Evolutionary conservation across 768 basidiomycete genomes (phyloP), one percentile per base, ranked within the genome.

Genomic region (Lactifluus hygrophoroides): DNA sequence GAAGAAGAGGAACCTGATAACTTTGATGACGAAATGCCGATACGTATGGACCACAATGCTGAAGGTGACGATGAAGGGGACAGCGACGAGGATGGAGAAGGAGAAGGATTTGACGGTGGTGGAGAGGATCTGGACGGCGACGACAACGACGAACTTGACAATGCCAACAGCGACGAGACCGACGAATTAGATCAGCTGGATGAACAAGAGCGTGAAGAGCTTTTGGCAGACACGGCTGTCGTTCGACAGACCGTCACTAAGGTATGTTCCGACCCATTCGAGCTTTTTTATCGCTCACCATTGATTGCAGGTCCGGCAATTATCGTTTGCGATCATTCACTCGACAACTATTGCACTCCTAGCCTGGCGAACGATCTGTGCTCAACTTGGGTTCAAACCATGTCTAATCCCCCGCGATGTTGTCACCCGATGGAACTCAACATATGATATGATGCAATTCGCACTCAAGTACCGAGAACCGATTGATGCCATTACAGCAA

Each of bases 341-440:
- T 71, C 64, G 0, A 54, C 67, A 1, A 67, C 66, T 0, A 28
- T 61, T 2, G 51, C 66, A 0, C 60, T 68, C 5, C 71, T 68
- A 0, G 38, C 35, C 0, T 73, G 71, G 69, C 32, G 44, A 0
- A 1, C 9, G 0, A 38, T 49, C 3, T 42, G 65, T 9, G 28
- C 34, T 0, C 16, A 58, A 6, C 25, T 37, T 1, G 16, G 55
- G 3, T 38, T 65, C 6, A 5, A 32, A 0, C 11, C 23, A 0
- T 58, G 51, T 0, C 21, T 51, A 4, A 58, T 72, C 42, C 69
- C 66, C 11, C 44, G 61, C 0, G 66, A 73, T 58, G 65, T 72
- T 5, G 3, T 48, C 0, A 72, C 69, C 1, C 9, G 57, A 0
- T 72, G 68, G 70, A 71, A 71, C 43, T 68, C 66, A 1, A 60